Evolutionary conservation across 2,329 filamentous ascomycete genomes (phyloP), one percentile per base, ranked within the genome.

Genomic region (Stagonosporopsis rhizophila): DNA sequence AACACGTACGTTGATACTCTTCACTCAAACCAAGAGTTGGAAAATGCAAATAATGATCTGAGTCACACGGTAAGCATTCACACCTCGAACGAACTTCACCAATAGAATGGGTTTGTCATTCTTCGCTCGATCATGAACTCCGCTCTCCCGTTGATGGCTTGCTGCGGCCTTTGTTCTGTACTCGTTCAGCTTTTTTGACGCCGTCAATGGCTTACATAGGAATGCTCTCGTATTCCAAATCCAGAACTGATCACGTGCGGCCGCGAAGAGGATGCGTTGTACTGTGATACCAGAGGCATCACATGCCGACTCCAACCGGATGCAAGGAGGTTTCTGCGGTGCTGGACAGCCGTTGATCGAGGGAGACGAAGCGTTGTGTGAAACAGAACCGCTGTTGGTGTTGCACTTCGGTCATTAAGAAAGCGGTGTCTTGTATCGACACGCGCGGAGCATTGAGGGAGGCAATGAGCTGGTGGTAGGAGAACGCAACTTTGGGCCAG

Each of bases 351-450:
- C 53, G 56, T 60, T 62, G 54, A 42, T 62, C 27, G 54, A 59
- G 61, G 58, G 58, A 52, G 45, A 58, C 23, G 37, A 58, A 56
- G 28, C 44, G 45, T 41, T 52, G 55, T 55, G 66, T 69, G 64
- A 63, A 67, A 72, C 68, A 58, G 61, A 63, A 56, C 61, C 50
- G 61, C 60, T 60, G 58, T 47, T 62, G 49, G 60, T 61, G 69
- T 72, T 52, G 65, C 60, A 74, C 71, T 49, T 56, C 60, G 63
- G 66, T 67, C 62, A 68, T 67, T 68, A 59, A 46, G 50, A 48
- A 25, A 34, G 53, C 35, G 50, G 39, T 65, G 59, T 65, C 59
- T 66, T 48, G 59, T 60, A 52, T 19, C n/a, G 42, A 30, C 30
- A 32, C 56, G 52, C 45, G 40, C 52, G 57, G 59, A 51, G 41